These are phyloP conservation scores for Starmerella lactis-condensi DNA, from an alignment of 805 yeast genomes.

Conservation along the genomic window DNA sequence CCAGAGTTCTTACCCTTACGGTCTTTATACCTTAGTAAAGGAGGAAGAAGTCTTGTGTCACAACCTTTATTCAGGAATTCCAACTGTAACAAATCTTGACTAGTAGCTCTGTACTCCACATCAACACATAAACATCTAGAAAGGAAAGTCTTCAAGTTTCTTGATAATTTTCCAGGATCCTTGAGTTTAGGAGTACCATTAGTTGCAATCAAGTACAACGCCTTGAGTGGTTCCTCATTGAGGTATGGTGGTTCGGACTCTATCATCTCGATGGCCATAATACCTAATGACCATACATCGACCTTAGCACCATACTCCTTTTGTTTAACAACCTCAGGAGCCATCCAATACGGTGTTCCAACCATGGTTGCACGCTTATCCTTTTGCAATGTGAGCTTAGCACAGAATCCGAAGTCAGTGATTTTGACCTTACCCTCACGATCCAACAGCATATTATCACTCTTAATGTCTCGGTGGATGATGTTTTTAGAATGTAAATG, in stretches of 20 bases:
- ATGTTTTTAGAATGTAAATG: conserved; percentile 82
- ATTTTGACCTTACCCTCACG: conserved; percentile 72
- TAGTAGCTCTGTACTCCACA: conserved; percentile 73
- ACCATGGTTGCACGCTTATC: conserved; percentile 71
- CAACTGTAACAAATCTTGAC: conserved; percentile 72
- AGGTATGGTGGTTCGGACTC: conserved; percentile 74
- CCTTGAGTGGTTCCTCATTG: conserved; percentile 62
- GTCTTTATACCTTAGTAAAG: conserved; percentile 19
- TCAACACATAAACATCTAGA: conserved; percentile 88
- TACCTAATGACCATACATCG: conserved; percentile 69
- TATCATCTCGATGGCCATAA: conserved; percentile 75
- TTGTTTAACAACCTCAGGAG: conserved; percentile 67
- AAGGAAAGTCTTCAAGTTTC: conserved; percentile 66
- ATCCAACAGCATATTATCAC: conserved; percentile 80
- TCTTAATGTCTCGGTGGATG: conserved; percentile 91
- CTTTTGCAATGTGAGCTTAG: conserved; percentile 55
- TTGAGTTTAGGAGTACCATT: conserved; percentile 66
- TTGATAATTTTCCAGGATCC: conserved; percentile 48
- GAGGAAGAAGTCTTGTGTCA: conserved; percentile 20
- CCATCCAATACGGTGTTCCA: conserved; percentile 85
- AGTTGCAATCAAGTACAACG: conserved; percentile 56
- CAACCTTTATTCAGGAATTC: conserved; percentile 28
- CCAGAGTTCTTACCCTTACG: not conserved
- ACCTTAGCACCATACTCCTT: conserved; percentile 68
- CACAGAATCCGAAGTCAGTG: conserved; percentile 84